Evolutionary conservation across 768 basidiomycete genomes (phyloP), one percentile per base, ranked within the genome.

Genomic region (Strobilomyces dryophilus): DNA sequence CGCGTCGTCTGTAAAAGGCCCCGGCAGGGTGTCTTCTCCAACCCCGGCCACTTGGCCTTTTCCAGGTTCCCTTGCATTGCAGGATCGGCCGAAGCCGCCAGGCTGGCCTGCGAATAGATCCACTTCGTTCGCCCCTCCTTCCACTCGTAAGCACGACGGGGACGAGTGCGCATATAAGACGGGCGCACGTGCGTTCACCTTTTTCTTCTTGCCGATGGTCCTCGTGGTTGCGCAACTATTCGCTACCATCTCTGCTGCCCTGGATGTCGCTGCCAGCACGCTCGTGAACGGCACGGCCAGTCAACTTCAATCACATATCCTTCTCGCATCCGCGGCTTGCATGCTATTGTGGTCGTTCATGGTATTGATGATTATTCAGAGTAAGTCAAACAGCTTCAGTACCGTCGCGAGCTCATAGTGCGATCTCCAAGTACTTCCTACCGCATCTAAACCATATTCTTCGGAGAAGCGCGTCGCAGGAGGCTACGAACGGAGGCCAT

Each of bases 41-140:
- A 69, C 67, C 17, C 57, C 51, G 18, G 67, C 51, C 20, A 69
- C 67, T 1, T 71, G 68, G 68, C 68, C 68, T 20, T 69, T 69
- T 47, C 68, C 67, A 9, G 67, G 60, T 46, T 64, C 65, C 17
- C 65, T 69, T 8, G 59, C 60, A 18, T 44, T 57, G 31, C 62
- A 57, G 50, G 41, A 17, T 18, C 42, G 41, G 45, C 18, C 26
- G 12, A 24, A 36, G 17, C 36, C 2, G 26, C 21, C 18, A 24
- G 44, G 26, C 7, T 34, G 34, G 39, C 54, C 53, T 34, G 21
- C 45, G 6, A 36, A 29, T 34, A 48, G 34, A 43, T 49, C 20
- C 3, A 43, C 27, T 5, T 27, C 21, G 12, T 20, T 49, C 14
- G 39, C 49, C 29, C 51, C 56, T 41, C 46, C 49, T 15, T 37